Evolutionary conservation across 805 yeast genomes (phyloP).

Genomic region (Candida hungchunana): DNA sequence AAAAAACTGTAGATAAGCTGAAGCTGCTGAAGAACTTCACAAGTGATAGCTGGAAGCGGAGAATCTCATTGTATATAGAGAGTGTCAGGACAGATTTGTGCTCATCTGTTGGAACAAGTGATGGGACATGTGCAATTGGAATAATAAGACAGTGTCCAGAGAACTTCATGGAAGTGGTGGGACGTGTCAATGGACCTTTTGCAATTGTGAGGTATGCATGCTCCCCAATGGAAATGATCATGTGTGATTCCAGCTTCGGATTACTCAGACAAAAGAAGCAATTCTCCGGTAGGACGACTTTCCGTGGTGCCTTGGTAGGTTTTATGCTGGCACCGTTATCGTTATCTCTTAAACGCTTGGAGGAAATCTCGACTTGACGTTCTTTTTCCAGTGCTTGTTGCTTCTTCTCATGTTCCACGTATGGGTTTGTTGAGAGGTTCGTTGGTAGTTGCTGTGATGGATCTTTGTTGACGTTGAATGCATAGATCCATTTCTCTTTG

Average conservation of each 20-base stretch:
- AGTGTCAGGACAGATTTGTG: conserved; percentile 24
- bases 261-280: conserved; percentile 86
- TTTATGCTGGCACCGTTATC: conserved; percentile 8
- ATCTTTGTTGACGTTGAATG: conserved; percentile 45
- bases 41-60: conserved; percentile 43
- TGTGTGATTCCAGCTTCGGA: conserved; percentile 70
- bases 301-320: conserved; percentile 20
- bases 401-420: conserved; percentile 1
- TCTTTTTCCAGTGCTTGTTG: conserved; percentile 2
- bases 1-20: conserved; percentile 52
- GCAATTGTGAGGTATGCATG: conserved; percentile 69
- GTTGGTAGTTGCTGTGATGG: conserved; percentile 23
- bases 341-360: conserved; percentile 6
- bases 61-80: conserved; percentile 41
- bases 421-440: conserved; percentile 32
- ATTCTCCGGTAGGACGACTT: conserved; percentile 47
- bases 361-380: conserved; percentile 11
- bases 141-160: conserved; percentile 81
- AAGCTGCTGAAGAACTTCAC: conserved; percentile 40
- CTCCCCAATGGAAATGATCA: conserved; percentile 73
- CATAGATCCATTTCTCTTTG: conserved; percentile 74
- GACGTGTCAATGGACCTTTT: conserved; percentile 75
- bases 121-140: conserved; percentile 72
- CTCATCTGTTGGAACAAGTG: conserved; percentile 26
- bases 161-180: conserved; percentile 45